phyloP scores from a whole-genome alignment of 495 filamentous ascomycete species.

The Neurospora sp. region DNA sequence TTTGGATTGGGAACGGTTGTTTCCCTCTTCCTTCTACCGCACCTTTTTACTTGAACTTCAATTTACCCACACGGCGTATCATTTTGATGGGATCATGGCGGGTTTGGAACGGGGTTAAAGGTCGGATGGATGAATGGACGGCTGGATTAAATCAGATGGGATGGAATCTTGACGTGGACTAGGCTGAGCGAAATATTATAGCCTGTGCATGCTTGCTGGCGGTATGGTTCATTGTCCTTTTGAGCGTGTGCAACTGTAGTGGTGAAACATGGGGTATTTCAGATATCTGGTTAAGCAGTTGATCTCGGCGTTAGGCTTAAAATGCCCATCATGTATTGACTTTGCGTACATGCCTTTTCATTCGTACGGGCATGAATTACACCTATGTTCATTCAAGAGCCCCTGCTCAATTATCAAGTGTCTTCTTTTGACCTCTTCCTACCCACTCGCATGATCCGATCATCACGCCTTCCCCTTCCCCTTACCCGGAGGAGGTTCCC shows the following conservation, averaged over 20 bases:
- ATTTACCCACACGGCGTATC: neutral
- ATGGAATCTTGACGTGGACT: neutral
- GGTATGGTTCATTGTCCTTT: neutral
- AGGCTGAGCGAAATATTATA: neutral
- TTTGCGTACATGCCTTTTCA: neutral
- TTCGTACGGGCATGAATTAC: neutral
- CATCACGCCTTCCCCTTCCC: conserved; percentile 17
- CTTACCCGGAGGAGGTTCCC: conserved; percentile 23
- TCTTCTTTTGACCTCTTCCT: neutral
- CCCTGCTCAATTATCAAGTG: neutral
- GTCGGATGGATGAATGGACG: neutral
- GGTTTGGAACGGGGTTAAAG: neutral
- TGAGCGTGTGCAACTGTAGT: neutral
- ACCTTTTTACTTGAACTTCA: neutral
- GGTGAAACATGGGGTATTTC: neutral
- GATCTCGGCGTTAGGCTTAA: neutral
- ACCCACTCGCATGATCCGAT: neutral
- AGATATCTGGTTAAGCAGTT: neutral
- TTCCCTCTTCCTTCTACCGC: neutral
- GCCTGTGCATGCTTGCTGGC: neutral
- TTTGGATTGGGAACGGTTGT: neutral
- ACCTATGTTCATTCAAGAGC: neutral
- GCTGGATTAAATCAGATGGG: neutral
- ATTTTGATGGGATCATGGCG: neutral
- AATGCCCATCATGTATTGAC: neutral